phyloP scores from a whole-genome alignment of 1,284 basidiomycete genomes.

The Porodaedalea pini region DNA sequence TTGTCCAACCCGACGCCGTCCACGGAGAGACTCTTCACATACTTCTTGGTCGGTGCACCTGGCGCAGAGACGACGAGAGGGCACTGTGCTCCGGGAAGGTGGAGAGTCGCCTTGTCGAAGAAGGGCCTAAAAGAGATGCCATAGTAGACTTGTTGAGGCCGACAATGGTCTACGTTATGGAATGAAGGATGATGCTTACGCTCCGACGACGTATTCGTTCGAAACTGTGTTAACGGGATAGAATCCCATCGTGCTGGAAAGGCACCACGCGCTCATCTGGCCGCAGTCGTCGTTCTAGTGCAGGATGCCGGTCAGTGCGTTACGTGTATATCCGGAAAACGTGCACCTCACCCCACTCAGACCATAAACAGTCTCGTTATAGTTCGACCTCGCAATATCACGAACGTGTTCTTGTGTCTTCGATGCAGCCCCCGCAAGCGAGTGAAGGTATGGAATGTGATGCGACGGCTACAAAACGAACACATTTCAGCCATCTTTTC shows the following conservation, averaged over 20 bases:
- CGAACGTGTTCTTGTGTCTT: slow-evolving; percentile 71
- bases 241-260: slow-evolving; percentile 79
- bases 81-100: slow-evolving; percentile 42
- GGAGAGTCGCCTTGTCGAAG: slow-evolving; percentile 60
- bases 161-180: no score
- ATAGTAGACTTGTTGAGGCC: slow-evolving; percentile 22
- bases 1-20: slow-evolving; percentile 41
- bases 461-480: slow-evolving; percentile 57
- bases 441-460: slow-evolving; percentile 81
- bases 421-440: slow-evolving; percentile 63
- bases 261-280: slow-evolving; percentile 86
- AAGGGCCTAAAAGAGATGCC: slow-evolving; percentile 46
- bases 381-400: slow-evolving; percentile 59
- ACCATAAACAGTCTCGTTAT: slow-evolving; percentile 65
- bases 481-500: no score
- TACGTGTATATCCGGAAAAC: slow-evolving; percentile 1
- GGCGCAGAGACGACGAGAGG: slow-evolving; percentile 48
- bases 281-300: slow-evolving; percentile 82
- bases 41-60: slow-evolving; percentile 54
- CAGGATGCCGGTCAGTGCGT: neutral
- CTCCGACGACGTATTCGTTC: slow-evolving; percentile 69
- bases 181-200: slow-evolving; percentile 45
- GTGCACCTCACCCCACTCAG: slow-evolving; percentile 54
- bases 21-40: slow-evolving; percentile 54
- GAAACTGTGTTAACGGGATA: slow-evolving; percentile 84